These are phyloP conservation scores for Petrea volubilis DNA, from an alignment of 257 asterid species.

Conservation along the genomic window DNA sequence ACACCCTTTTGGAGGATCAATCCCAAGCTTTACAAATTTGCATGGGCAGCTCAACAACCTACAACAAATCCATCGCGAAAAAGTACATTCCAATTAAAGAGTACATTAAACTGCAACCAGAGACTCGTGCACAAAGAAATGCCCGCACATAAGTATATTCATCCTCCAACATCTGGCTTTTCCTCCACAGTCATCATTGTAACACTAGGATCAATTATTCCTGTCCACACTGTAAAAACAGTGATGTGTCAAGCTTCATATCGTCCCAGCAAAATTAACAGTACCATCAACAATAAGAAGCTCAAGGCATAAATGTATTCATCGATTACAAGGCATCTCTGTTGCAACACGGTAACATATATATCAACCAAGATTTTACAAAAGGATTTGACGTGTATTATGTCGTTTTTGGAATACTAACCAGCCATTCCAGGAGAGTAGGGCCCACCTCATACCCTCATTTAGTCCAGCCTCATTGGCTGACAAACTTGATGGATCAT, in stretches of 20 bases:
- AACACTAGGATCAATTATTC: conserved; percentile 85
- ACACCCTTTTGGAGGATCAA: conserved; percentile 93
- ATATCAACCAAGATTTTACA: not conserved
- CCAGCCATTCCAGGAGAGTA: conserved; percentile 47
- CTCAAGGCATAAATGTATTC: conserved; percentile 47
- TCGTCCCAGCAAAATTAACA: not conserved
- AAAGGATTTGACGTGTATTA: not conserved
- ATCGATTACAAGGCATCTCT: conserved; percentile 60
- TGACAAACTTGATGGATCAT: no score
- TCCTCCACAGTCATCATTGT: conserved; percentile 97
- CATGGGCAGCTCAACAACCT: conserved; percentile 90
- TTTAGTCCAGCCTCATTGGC: not conserved
- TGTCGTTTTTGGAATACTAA: conserved; percentile 18
- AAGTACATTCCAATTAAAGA: no score
- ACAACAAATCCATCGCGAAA: conserved; percentile 5
- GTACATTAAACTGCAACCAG: no score
- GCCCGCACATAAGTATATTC: conserved; percentile 30
- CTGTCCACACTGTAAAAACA: conserved; percentile 67
- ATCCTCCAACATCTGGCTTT: conserved; percentile 86
- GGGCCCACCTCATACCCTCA: conserved; percentile 29
- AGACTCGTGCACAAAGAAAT: no score
- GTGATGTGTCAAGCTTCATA: conserved; percentile 22
- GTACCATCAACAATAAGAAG: not conserved
- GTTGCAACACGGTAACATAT: conserved; percentile 7
- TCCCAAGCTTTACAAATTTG: conserved; percentile 85